Evolutionary conservation across 805 yeast species (phyloP).

Genomic region (Gaillardinia entomophila): DNA sequence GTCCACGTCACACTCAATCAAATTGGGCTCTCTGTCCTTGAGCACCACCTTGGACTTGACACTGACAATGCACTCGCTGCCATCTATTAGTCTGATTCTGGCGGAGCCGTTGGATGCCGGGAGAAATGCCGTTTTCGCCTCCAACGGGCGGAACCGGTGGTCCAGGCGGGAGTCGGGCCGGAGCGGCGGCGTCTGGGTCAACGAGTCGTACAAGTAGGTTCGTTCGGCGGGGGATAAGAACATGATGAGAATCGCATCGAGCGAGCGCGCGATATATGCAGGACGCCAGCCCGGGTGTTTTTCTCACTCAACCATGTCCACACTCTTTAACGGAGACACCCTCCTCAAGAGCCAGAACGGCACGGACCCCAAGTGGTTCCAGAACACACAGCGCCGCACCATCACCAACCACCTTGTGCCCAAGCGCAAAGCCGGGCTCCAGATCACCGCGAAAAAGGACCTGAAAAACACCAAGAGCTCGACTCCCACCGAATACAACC

Average conservation of each 20-base stretch:
- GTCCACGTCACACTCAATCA: constrained; percentile 74
- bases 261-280: too few species aligned
- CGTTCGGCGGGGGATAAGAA: constrained; percentile 71
- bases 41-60: constrained; percentile 76
- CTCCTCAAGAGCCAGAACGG: constrained; percentile 3
- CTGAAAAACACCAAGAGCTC: not conserved
- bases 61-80: constrained; percentile 90
- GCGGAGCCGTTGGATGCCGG: constrained; percentile 93
- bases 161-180: constrained; percentile 82
- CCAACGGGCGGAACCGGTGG: constrained; percentile 79
- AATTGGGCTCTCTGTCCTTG: constrained; percentile 32
- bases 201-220: constrained; percentile 69
- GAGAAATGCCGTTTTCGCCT: constrained; percentile 72
- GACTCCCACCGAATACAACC: constrained; percentile 21
- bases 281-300: too few species aligned
- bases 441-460: constrained; percentile 15
- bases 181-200: constrained; percentile 50
- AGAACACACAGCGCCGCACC: constrained; percentile 25
- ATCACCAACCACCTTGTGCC: constrained; percentile 39
- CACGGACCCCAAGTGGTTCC: constrained; percentile 36
- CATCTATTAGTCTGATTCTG: constrained; percentile 78
- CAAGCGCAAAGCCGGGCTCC: constrained; percentile 35
- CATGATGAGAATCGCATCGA: too few species aligned
- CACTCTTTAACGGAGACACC: not conserved
- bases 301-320: too few species aligned